These are phyloP conservation scores for Pyrenula massariospora DNA, from an alignment of 495 filamentous ascomycete species.

Conservation along the genomic window DNA sequence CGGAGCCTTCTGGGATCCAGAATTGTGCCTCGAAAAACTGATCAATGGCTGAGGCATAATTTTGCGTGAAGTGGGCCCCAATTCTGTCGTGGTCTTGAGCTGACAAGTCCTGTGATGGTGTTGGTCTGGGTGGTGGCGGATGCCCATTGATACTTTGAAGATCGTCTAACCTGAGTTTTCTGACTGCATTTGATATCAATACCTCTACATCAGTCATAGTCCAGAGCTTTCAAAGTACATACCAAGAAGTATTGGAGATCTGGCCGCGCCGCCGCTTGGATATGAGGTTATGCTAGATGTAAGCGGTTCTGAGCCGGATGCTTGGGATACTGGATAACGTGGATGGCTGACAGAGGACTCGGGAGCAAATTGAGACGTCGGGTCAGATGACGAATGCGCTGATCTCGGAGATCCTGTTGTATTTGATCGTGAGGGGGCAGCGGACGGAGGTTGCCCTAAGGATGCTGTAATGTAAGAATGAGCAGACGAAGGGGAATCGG, in stretches of 20 bases:
- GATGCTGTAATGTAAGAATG: constrained; percentile 16
- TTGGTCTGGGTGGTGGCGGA: constrained; percentile 46
- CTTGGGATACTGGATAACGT: constrained; percentile 16
- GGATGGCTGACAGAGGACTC: constrained; percentile 13
- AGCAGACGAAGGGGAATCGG: constrained; percentile 18
- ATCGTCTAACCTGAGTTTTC: constrained; percentile 63
- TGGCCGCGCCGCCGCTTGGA: background rate
- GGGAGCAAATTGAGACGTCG: constrained; percentile 2
- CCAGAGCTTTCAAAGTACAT: too few species aligned
- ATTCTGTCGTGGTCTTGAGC: constrained; percentile 64
- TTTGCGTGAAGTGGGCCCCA: constrained; percentile 39
- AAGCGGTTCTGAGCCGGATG: constrained; percentile 28
- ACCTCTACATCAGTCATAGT: too few species aligned
- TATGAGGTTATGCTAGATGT: constrained; percentile 3
- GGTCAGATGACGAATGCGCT: constrained; percentile 46
- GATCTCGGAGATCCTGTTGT: constrained; percentile 44
- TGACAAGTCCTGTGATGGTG: constrained; percentile 38
- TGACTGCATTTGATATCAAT: constrained; percentile 39
- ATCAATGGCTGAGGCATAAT: constrained; percentile 63
- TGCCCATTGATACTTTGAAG: constrained; percentile 57
- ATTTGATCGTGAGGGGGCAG: constrained; percentile 24
- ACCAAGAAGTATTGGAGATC: background rate
- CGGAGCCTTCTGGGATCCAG: constrained; percentile 48
- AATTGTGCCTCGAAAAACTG: constrained; percentile 77
- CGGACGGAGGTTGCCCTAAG: constrained; percentile 20